A percentile compares a stretch with the other conserved stretches of the same genome.
Evolutionary conservation across 2,329 filamentous ascomycete genomes (phyloP).

Genomic region (Fusarium gaditjirri): DNA sequence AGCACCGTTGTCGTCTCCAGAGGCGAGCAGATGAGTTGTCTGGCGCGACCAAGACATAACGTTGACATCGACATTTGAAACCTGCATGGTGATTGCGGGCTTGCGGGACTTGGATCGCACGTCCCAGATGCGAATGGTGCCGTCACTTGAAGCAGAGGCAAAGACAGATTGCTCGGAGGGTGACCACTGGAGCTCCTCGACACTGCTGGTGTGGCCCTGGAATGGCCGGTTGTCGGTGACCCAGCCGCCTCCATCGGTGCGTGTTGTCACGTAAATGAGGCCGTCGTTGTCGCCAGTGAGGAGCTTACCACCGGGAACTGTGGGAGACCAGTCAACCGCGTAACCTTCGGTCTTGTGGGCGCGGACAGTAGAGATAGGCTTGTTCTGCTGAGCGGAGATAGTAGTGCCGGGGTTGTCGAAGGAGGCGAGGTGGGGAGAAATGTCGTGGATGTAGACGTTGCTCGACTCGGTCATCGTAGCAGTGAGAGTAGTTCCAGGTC

Average conservation of each 20-base stretch:
- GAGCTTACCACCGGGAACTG: conserved; percentile 81
- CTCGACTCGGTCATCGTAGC: conserved; percentile 93
- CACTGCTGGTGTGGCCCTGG: conserved; percentile 82
- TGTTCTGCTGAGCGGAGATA: conserved; percentile 85
- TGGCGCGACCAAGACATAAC: conserved; percentile 95
- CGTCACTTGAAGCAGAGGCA: conserved; percentile 91
- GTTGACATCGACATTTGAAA: conserved; percentile 89
- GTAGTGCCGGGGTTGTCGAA: conserved; percentile 90
- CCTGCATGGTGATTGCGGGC: conserved; percentile 86
- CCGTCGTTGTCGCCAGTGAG: conserved; percentile 93
- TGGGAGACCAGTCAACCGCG: conserved; percentile 93
- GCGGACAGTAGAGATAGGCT: conserved; percentile 85
- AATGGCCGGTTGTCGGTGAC: conserved; percentile 87
- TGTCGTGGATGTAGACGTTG: conserved; percentile 91
- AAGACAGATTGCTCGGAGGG: conserved; percentile 94
- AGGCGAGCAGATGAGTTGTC: conserved; percentile 89
- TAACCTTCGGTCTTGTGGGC: conserved; percentile 96
- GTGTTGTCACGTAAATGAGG: conserved; percentile 86
- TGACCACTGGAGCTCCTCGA: conserved; percentile 98
- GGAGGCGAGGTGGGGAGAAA: conserved; percentile 86
- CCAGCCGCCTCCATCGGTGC: conserved; percentile 88
- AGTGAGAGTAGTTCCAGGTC: conserved; percentile 82
- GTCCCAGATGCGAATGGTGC: conserved; percentile 96
- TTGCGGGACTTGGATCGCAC: conserved; percentile 88
- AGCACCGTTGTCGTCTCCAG: conserved; percentile 90